A percentile compares a stretch with the other conserved stretches of the same genome.
Conservation (phyloP, 2,329 filamentous ascomycete genomes). For the Chrysosporium keratinophilum region DNA sequence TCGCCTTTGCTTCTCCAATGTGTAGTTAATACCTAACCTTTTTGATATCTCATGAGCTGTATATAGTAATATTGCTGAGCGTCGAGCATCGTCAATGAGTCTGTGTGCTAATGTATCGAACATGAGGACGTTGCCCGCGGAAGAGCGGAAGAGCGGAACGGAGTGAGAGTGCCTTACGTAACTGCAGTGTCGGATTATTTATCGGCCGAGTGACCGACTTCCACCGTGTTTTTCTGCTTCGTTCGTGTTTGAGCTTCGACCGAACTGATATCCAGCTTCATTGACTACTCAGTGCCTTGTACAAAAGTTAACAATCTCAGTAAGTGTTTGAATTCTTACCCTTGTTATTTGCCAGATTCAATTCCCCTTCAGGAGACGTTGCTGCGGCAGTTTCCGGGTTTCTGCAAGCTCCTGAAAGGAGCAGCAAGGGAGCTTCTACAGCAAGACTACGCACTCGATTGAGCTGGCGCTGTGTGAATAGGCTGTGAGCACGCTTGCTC, state of each 20-base stretch:
- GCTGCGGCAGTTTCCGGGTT: background rate
- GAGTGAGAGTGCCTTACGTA: background rate
- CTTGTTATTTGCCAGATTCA: background rate
- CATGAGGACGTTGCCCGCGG: background rate
- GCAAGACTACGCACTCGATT: background rate
- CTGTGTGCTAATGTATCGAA: too few species aligned
- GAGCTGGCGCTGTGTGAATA: background rate
- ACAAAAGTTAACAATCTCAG: background rate
- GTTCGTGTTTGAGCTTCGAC: background rate
- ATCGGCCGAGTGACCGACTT: too few species aligned
- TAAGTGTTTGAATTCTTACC: background rate
- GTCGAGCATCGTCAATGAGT: too few species aligned
- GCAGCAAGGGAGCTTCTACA: background rate
- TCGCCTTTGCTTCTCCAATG: background rate
- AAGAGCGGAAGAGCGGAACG: background rate
- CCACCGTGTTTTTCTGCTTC: background rate
- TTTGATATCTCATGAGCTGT: background rate
- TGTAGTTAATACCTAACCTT: conserved; percentile 5
- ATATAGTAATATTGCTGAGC: background rate
- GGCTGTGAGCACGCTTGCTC: background rate
- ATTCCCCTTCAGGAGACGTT: background rate
- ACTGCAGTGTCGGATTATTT: too few species aligned
- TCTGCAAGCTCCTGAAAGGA: background rate
- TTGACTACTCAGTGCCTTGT: background rate
- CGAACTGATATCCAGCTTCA: background rate